These are phyloP conservation scores for Malassezia restricta DNA, from an alignment of 1,284 basidiomycete species.

Conservation along the genomic window DNA sequence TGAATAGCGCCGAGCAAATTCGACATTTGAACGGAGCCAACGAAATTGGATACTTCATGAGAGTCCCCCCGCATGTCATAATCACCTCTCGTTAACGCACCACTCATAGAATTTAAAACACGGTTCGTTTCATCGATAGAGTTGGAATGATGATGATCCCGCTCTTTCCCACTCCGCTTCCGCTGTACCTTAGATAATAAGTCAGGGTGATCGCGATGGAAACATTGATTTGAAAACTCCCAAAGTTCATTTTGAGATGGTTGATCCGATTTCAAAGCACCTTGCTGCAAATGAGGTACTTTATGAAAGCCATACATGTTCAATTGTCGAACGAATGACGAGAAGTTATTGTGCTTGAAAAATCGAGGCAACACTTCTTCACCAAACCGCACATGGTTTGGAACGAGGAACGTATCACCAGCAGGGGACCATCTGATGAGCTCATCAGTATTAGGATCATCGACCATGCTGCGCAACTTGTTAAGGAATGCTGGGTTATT, in stretches of 20 bases:
- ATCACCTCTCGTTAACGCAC: conserved; percentile 24
- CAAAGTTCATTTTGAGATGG: conserved; percentile 66
- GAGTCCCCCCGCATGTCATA: conserved; percentile 9
- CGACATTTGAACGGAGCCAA: conserved; percentile 24
- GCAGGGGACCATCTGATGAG: conserved; percentile 79
- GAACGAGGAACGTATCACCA: conserved; percentile 83
- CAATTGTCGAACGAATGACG: conserved; percentile 73
- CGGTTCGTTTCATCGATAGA: conserved; percentile 13
- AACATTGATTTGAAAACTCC: conserved; percentile 85
- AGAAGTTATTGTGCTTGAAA: conserved; percentile 57
- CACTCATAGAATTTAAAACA: conserved; percentile 20
- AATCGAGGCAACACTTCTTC: conserved; percentile 54
- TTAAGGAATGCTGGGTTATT: conserved; percentile 71
- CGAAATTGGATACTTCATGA: conserved; percentile 13
- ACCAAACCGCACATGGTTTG: conserved; percentile 83
- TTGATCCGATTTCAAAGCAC: conserved; percentile 56
- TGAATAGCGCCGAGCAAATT: conserved; percentile 66
- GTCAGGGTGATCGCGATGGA: conserved; percentile 77
- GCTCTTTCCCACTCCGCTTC: conserved; percentile 48
- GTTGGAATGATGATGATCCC: conserved; percentile 17
- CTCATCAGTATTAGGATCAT: conserved; percentile 66
- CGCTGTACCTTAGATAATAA: conserved; percentile 76
- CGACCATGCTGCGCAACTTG: conserved; percentile 90
- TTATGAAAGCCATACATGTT: conserved; percentile 57
- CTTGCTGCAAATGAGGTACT: conserved; percentile 76